Conservation (phyloP, 768 basidiomycete species). For the Tylopilus rubrobrunneus region DNA sequence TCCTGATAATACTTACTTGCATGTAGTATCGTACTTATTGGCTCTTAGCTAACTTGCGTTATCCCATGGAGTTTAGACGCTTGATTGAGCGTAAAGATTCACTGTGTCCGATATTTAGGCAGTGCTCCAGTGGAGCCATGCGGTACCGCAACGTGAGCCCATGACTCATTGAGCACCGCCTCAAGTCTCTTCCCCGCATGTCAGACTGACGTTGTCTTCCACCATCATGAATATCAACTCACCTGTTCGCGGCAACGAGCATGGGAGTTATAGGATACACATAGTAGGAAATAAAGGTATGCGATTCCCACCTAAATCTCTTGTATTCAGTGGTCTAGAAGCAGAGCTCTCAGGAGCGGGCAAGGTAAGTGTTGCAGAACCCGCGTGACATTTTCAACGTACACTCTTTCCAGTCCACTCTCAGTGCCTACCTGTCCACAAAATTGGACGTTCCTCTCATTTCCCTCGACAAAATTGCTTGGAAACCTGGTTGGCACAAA, state of each 20-base stretch:
- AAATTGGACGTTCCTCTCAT: conserved; percentile 40
- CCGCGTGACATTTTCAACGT: not conserved
- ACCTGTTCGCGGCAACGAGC: conserved; percentile 39
- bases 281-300: conserved; percentile 53
- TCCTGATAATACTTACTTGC: not conserved
- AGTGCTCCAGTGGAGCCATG: too few relatives aligned
- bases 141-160: not conserved
- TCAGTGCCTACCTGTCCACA: conserved; percentile 40
- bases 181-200: too few relatives aligned
- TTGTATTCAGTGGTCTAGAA: not conserved
- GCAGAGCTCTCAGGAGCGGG: conserved; percentile 30
- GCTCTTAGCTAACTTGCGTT: too few relatives aligned
- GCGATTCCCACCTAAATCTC: conserved; percentile 7
- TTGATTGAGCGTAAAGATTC: too few relatives aligned
- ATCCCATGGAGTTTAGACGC: too few relatives aligned
- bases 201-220: not conserved
- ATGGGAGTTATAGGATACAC: conserved; percentile 45
- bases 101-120: too few relatives aligned
- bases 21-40: too few relatives aligned
- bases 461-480: conserved; percentile 41
- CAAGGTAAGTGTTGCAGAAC: conserved; percentile 31
- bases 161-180: not conserved
- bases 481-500: conserved; percentile 47
- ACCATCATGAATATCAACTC: not conserved
- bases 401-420: conserved; percentile 40